Conservation (phyloP, 2,329 filamentous ascomycete species). For the Xylaria sp. region DNA sequence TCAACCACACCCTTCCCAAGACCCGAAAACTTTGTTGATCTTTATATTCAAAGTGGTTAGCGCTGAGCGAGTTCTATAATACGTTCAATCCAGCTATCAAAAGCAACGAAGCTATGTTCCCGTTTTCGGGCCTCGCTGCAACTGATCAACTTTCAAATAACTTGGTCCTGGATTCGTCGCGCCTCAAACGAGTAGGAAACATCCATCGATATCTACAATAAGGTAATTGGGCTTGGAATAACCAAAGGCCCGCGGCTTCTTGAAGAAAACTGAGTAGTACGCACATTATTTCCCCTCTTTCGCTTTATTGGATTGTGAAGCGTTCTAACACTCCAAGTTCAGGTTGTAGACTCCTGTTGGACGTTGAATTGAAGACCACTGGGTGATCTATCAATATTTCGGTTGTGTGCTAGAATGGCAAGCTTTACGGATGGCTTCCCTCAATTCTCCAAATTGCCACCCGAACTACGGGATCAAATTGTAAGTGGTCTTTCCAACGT, state of each 20-base stretch:
- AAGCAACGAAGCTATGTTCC: background rate
- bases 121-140: background rate
- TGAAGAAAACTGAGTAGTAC: background rate
- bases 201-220: background rate
- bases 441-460: conserved; percentile 52
- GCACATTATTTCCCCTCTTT: background rate
- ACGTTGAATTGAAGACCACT: background rate
- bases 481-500: conserved; percentile 23
- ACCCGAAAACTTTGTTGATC: background rate
- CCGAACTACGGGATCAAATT: conserved; percentile 58
- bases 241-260: background rate
- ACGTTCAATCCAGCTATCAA: background rate
- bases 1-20: background rate
- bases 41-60: conserved; percentile 2
- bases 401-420: conserved; percentile 16
- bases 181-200: background rate
- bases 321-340: background rate
- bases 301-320: background rate
- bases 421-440: conserved; percentile 37
- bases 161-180: background rate
- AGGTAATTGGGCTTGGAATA: background rate
- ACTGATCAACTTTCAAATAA: conserved; percentile 2
- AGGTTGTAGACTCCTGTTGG: background rate
- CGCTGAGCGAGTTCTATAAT: background rate
- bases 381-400: background rate